Percentiles rank a stretch among this genome's conserved stretches.
These are phyloP conservation scores for Aphanomyces astaci DNA, from an alignment of 352 stramenopile species.

Conservation along the genomic window DNA sequence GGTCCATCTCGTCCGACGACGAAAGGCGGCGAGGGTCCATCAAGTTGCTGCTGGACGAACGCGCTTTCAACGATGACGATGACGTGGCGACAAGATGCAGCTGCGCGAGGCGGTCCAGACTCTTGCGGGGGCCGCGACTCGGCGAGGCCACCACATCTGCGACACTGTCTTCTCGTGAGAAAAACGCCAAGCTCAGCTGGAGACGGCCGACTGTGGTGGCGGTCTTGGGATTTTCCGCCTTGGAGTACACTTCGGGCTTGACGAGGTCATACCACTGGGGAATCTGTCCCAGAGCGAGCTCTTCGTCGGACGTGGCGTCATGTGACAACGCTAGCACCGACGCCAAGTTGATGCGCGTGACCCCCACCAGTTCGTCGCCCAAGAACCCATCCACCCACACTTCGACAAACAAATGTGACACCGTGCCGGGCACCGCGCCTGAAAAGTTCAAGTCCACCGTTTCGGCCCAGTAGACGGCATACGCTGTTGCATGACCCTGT, in stretches of 20 bases:
- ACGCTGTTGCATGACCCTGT: too few relatives aligned
- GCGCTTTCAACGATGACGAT: conserved; percentile 32
- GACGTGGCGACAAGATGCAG: too few relatives aligned
- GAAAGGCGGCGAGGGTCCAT: conserved; percentile 11
- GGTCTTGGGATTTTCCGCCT: neutral
- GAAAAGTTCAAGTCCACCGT: conserved; percentile 69
- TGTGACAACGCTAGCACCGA: conserved; percentile 16
- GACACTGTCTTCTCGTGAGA: conserved; percentile 24
- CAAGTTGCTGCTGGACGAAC: conserved; percentile 14
- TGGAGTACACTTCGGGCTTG: conserved; percentile 42
- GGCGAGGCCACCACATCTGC: neutral
- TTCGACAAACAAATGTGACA: conserved; percentile 61
- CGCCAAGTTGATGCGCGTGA: conserved; percentile 68
- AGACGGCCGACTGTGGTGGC: conserved; percentile 31
- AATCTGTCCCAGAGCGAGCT: conserved; percentile 58
- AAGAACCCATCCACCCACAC: conserved; percentile 70
- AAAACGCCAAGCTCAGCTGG: conserved; percentile 75
- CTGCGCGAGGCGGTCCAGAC: conserved; percentile 61
- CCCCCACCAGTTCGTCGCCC: conserved; percentile 69
- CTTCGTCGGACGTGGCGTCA: conserved; percentile 40
- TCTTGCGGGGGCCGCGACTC: conserved; percentile 38
- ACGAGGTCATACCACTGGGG: conserved; percentile 73
- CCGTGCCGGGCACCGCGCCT: conserved; percentile 64
- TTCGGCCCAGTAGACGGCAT: conserved; percentile 66
- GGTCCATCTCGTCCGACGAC: conserved; percentile 19